phyloP scores from a whole-genome alignment of 495 filamentous ascomycete species.

The Polyplosphaeria fusca region DNA sequence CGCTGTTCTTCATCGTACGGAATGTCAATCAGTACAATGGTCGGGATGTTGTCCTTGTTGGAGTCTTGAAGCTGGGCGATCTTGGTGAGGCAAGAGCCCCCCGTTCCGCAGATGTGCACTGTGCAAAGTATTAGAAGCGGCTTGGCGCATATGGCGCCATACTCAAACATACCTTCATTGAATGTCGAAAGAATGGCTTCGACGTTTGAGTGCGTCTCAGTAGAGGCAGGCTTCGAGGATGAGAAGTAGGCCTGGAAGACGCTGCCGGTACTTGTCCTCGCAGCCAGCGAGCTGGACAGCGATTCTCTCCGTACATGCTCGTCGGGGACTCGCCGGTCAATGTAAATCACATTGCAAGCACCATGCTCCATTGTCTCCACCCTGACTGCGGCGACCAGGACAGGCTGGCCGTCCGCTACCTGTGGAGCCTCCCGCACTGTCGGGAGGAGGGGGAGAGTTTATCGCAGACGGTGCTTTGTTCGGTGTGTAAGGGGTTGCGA shows the following conservation, averaged over 20 bases:
- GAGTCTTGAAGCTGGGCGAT: slow-evolving; percentile 34
- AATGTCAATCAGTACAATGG: slow-evolving; percentile 38
- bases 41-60: slow-evolving; percentile 18
- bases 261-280: slow-evolving; percentile 28
- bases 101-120: slow-evolving; percentile 37
- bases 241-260: slow-evolving; percentile 33
- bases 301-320: slow-evolving; percentile 35
- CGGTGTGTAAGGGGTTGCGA: not conserved
- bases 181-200: slow-evolving; percentile 36
- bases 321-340: slow-evolving; percentile 36
- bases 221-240: slow-evolving; percentile 15
- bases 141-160: not conserved
- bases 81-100: slow-evolving; percentile 32
- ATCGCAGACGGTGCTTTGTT: slow-evolving; percentile 8
- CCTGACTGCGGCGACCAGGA: slow-evolving; percentile 26
- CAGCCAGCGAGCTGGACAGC: slow-evolving; percentile 26
- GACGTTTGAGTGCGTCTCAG: slow-evolving; percentile 34
- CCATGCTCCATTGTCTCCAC: slow-evolving; percentile 40
- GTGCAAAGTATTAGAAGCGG: not conserved
- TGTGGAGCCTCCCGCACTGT: slow-evolving; percentile 31
- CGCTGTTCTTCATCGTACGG: slow-evolving; percentile 41
- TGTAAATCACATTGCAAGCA: slow-evolving; percentile 40
- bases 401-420: slow-evolving; percentile 17
- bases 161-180: slow-evolving; percentile 37
- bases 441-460: slow-evolving; percentile 25